These are phyloP conservation scores for Pseudohyphozyma bogoriensis DNA, from an alignment of 768 basidiomycete genomes.

Conservation along the genomic window DNA sequence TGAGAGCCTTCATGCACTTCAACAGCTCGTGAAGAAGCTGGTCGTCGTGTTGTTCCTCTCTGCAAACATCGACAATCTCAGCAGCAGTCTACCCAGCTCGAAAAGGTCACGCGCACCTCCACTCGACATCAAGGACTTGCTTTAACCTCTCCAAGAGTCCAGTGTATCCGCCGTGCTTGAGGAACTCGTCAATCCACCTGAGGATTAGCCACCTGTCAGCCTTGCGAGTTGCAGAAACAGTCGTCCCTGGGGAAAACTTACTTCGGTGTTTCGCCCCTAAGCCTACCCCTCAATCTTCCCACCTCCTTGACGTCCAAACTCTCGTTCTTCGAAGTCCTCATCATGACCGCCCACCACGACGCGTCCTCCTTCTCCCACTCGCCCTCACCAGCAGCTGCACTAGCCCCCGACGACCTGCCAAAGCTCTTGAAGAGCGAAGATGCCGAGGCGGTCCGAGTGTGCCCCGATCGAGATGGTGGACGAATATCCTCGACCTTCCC, in stretches of 20 bases:
- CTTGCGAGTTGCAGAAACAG: not conserved
- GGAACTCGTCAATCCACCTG: conserved; percentile 85
- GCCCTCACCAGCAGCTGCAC: conserved; percentile 48
- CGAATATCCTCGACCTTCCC: too few relatives aligned
- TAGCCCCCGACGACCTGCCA: not conserved
- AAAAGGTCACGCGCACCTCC: conserved; percentile 61
- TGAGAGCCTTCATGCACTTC: conserved; percentile 85
- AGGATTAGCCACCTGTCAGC: not conserved
- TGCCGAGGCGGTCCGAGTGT: not conserved
- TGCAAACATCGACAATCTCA: conserved; percentile 33
- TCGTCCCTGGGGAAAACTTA: conserved; percentile 42
- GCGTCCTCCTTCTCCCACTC: conserved; percentile 37
- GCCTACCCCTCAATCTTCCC: conserved; percentile 73
- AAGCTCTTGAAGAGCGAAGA: not conserved
- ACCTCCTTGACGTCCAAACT: conserved; percentile 73
- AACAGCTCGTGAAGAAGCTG: conserved; percentile 83
- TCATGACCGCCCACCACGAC: conserved; percentile 53
- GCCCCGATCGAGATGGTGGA: not conserved
- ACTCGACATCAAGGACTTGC: conserved; percentile 88
- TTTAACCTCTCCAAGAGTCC: conserved; percentile 72
- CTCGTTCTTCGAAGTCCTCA: conserved; percentile 58
- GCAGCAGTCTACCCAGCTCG: conserved; percentile 31
- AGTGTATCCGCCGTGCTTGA: conserved; percentile 72
- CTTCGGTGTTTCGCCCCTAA: conserved; percentile 86
- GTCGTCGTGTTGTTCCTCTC: conserved; percentile 97